Base-by-base conservation (phyloP, 768 basidiomycete genomes). In the Strobilomyces dryophilus region DNA sequence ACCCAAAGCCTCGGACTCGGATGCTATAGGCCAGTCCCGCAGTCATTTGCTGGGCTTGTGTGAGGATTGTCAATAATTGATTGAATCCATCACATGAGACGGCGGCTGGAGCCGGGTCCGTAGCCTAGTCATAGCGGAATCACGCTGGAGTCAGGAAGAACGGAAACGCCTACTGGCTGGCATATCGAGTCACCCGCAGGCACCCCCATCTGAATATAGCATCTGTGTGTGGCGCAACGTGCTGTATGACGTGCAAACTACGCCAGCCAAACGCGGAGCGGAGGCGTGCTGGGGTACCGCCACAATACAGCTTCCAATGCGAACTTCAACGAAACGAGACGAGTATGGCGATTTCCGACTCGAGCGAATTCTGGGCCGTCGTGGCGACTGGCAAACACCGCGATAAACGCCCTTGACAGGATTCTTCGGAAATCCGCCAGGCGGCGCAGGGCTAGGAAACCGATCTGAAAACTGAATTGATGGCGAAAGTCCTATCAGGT, bases 341-440 rank as follows among this genome's bases (percentile, higher is more conserved):
- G 41, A 17, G 35, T 6, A 41, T 57, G 64, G 59, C 59, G 56
- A 55, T 45, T 37, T 21, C 49, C 9, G 34, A 34, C 20, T 11
- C 36, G 47, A 12, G 12, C 18, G 9, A 36, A 35, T 48, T 54
- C 17, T 20, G 24, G 24, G 24, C 40, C 35, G 37, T 26, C 39
- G 18, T 29, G 27, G 24, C 24, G 24, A 43, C 21, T 26, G 24
- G 24, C 17, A 35, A 36, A 17, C 8, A 44, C 34, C 21, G 48
- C 39, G 39, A 21, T 40, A 3, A 20, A 20, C 18, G 12, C 39
- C 5, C 20, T 40, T 21, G 34, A 34, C 9, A 12, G 20, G 20
- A 21, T 39, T 20, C 39, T 17, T 15, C 15, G 6, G 6, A 37
- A 1, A 37, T 12, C 35, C 17, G 36, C 36, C 36, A 6, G 39